These are phyloP conservation scores for Pleurotus salmoneostramineus DNA, from an alignment of 768 basidiomycete species.

Conservation along the genomic window DNA sequence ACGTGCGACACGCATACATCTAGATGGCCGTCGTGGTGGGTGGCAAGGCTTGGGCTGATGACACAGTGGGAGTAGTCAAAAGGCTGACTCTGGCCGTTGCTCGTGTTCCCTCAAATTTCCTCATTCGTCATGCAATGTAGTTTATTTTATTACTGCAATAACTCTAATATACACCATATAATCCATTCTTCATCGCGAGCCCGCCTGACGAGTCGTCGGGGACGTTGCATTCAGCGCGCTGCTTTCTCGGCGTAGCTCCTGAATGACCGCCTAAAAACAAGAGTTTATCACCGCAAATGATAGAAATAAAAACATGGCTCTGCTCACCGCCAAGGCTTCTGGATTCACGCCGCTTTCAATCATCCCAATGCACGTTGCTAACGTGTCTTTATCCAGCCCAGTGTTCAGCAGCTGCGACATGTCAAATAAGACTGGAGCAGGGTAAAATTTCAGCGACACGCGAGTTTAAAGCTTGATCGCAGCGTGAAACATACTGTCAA, in stretches of 20 bases:
- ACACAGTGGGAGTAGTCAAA: too few species aligned
- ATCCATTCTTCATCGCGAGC: background rate
- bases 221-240: conserved; percentile 31
- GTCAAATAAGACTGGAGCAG: conserved; percentile 60
- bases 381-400: conserved; percentile 82
- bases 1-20: too few species aligned
- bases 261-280: conserved; percentile 65
- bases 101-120: too few species aligned
- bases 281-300: background rate
- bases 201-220: background rate
- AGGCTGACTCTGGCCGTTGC: too few species aligned
- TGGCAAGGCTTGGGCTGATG: too few species aligned
- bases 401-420: conserved; percentile 89
- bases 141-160: too few species aligned
- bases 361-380: conserved; percentile 90
- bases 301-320: conserved; percentile 2
- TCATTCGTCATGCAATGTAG: too few species aligned
- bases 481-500: conserved; percentile 53
- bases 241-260: conserved; percentile 76
- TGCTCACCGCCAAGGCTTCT: conserved; percentile 78
- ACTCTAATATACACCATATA: too few species aligned
- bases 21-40: too few species aligned
- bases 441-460: background rate
- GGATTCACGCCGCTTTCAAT: conserved; percentile 93
- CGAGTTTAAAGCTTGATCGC: background rate